These are phyloP conservation scores for Candida manassasensis DNA, from an alignment of 805 yeast genomes.

Conservation along the genomic window DNA sequence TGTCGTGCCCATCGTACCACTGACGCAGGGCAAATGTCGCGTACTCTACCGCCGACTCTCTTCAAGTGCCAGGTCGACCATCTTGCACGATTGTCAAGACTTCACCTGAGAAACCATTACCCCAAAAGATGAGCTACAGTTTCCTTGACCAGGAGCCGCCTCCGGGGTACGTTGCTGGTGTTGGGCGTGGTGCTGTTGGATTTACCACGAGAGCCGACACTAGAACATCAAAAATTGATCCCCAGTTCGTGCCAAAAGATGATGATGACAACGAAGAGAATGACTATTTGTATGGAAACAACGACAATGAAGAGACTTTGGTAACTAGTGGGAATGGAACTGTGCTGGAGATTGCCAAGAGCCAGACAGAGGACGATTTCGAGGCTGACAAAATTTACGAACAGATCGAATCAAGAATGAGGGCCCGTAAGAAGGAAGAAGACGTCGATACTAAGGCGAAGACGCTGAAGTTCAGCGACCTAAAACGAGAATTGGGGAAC, in stretches of 20 bases:
- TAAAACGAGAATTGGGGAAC: slow-evolving; percentile 55
- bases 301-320: slow-evolving; percentile 24
- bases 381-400: slow-evolving; percentile 75
- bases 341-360: slow-evolving; percentile 46
- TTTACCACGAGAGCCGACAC: slow-evolving; percentile 81
- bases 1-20: too few species aligned
- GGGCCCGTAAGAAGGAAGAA: slow-evolving; percentile 10
- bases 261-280: slow-evolving; percentile 24
- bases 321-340: slow-evolving; percentile 24
- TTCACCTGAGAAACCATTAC: too few species aligned
- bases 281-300: slow-evolving; percentile 19
- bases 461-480: slow-evolving; percentile 52
- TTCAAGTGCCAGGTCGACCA: too few species aligned
- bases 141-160: slow-evolving; percentile 88
- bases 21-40: too few species aligned
- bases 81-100: too few species aligned
- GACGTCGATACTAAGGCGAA: slow-evolving; percentile 12
- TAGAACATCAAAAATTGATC: slow-evolving; percentile 39
- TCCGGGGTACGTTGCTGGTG: slow-evolving; percentile 83
- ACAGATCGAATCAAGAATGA: slow-evolving; percentile 55
- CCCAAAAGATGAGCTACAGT: slow-evolving; percentile 19
- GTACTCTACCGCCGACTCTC: too few species aligned
- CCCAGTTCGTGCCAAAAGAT: slow-evolving; percentile 14
- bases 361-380: slow-evolving; percentile 45
- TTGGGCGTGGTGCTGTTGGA: slow-evolving; percentile 94